Evolutionary conservation across 2,329 filamentous ascomycete genomes (phyloP).

Genomic region (Cladosporium halotolerans): DNA sequence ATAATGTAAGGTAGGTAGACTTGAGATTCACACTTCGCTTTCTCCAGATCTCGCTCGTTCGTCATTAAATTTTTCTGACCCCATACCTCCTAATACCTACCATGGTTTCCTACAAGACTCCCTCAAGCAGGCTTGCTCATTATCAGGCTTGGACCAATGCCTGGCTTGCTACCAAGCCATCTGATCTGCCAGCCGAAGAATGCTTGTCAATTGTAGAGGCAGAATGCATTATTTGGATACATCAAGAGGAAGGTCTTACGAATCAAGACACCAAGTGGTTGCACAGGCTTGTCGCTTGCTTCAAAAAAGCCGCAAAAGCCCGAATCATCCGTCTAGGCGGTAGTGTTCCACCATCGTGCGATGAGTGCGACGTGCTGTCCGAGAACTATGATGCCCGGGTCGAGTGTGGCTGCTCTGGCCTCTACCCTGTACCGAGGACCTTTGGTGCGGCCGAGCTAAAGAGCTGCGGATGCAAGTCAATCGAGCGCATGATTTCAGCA

Average conservation of each 20-base stretch:
- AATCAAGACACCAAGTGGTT: background rate
- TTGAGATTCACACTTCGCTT: too few relatives aligned
- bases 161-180: background rate
- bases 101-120: background rate
- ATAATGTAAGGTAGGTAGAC: too few relatives aligned
- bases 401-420: background rate
- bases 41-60: too few relatives aligned
- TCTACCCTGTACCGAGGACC: background rate
- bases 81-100: too few relatives aligned
- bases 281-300: background rate
- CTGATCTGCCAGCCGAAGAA: background rate
- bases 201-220: background rate
- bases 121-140: background rate
- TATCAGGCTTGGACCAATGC: slow-evolving; percentile 2
- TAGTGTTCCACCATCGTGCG: background rate
- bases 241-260: background rate
- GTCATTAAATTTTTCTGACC: too few relatives aligned
- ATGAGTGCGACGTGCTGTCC: background rate
- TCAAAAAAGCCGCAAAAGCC: background rate
- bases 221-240: background rate
- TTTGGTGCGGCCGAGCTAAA: background rate
- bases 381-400: slow-evolving; percentile 3
- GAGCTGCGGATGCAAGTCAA: background rate
- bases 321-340: background rate
- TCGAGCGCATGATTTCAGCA: background rate